phyloP scores from a whole-genome alignment of 805 yeast genomes.

The Metschnikowia vanudenii region DNA sequence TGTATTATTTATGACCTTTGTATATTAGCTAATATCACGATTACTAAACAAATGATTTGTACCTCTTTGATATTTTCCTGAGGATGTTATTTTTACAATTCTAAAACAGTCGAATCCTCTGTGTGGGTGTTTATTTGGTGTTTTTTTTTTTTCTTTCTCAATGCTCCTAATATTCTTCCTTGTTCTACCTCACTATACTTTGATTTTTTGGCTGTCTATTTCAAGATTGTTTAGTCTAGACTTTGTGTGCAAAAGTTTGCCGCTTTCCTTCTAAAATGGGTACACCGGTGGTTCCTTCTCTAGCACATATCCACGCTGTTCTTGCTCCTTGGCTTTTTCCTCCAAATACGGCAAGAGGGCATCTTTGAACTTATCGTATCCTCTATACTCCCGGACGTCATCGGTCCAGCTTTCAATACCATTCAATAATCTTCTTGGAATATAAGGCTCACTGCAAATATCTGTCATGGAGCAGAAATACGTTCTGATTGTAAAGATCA shows the following conservation, averaged over 20 bases:
- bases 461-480: constrained; percentile 57
- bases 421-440: constrained; percentile 58
- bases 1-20: constrained; percentile 22
- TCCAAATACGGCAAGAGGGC: constrained; percentile 55
- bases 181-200: too few species aligned
- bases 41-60: neutral
- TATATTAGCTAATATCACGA: constrained; percentile 19
- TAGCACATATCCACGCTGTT: constrained; percentile 37
- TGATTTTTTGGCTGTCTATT: too few species aligned
- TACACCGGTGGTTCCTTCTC: constrained; percentile 42
- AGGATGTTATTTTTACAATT: neutral
- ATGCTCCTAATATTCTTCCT: too few species aligned
- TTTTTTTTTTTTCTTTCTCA: too few species aligned
- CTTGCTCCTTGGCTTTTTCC: constrained; percentile 48
- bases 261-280: constrained; percentile 35
- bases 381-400: constrained; percentile 61
- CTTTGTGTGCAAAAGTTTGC: neutral
- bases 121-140: neutral
- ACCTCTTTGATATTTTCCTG: too few species aligned
- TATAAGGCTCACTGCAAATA: constrained; percentile 56
- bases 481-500: constrained; percentile 60
- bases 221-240: neutral
- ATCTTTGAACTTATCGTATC: constrained; percentile 52
- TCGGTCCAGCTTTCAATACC: constrained; percentile 60
- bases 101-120: neutral